Base-by-base conservation (phyloP, 192 early-diverging fungal species). In the Dimargaris cristalligena region DNA sequence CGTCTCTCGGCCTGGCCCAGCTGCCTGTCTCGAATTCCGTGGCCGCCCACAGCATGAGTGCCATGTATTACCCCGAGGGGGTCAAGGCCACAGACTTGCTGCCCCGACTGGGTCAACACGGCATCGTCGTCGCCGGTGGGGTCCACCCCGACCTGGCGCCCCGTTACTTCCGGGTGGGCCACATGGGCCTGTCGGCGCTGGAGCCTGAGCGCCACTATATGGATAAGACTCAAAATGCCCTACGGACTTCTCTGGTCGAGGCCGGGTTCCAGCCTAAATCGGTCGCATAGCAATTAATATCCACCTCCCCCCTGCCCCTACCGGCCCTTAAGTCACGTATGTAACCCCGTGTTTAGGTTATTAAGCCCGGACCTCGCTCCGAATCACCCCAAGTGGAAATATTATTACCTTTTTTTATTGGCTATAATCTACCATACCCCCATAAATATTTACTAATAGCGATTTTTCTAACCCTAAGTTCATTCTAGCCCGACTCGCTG, bases 81-180 rank as follows among this genome's bases (percentile, higher is more conserved):
- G 74, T 98, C 62, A 67, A 79, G 60, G 81, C 77, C 0, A 72
- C 85, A 20, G 86, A 86, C 52, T 70, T 94, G 44, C 73, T 98
- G 63, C 74, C 81, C 58, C 82, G 77, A 67, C 70, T 98, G 32
- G 82, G 84, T 50, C 80, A 76, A 3, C 74, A 79, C 55, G 88
- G 90, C 46, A 81, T 98, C 44, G 83, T 92, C 26, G 78, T 91
- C 52, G 94, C 94, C 38, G 94, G 91, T 63, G 94, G 94, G 52
- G 82, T 98, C 45, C 86, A 92, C 57, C 74, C 76, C 16, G 77
- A 80, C 45, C 79, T 89, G 57, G 85, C 86, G 2, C 67, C 82
- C 26, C 82, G 90, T 64, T 98, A 98, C 77, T 98, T 98, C 80
- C 87, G 94, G 54, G 76, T 96, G 35, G 92, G 82, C 49, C 88